These are phyloP conservation scores for Mycena epipterygia DNA, from an alignment of 768 basidiomycete species.

Conservation along the genomic window DNA sequence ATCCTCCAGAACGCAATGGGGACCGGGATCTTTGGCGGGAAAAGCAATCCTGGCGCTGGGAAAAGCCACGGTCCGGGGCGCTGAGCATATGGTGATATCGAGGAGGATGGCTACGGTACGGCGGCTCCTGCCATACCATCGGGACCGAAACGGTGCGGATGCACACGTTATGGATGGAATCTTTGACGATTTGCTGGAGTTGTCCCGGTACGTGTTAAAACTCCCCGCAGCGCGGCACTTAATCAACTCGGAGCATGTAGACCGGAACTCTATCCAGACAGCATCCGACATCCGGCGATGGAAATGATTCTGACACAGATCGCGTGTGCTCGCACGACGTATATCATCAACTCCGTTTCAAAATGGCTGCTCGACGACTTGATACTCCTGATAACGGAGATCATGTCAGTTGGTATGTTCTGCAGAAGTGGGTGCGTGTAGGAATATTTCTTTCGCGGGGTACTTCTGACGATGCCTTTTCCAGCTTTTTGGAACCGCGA, in stretches of 20 bases:
- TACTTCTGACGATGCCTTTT: background rate
- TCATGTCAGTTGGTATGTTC: constrained; percentile 17
- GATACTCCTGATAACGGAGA: constrained; percentile 13
- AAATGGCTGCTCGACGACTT: constrained; percentile 28
- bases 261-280: constrained; percentile 36
- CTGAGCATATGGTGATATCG: constrained; percentile 41
- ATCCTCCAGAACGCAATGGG: constrained; percentile 30
- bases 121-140: constrained; percentile 35
- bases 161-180: constrained; percentile 31
- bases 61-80: constrained; percentile 42
- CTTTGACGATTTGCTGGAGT: constrained; percentile 45
- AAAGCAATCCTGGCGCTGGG: constrained; percentile 45
- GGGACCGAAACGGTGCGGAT: constrained; percentile 26
- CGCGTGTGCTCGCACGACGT: constrained; percentile 19
- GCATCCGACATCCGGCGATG: constrained; percentile 35
- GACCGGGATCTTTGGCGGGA: constrained; percentile 44
- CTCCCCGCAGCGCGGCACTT: background rate
- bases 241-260: constrained; percentile 9
- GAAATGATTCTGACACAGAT: constrained; percentile 39
- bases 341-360: constrained; percentile 24
- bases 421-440: constrained; percentile 16
- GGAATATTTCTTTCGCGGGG: background rate
- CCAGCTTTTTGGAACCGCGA: constrained; percentile 19
- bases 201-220: constrained; percentile 38
- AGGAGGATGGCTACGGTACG: constrained; percentile 35